phyloP scores from a whole-genome alignment of 2,329 filamentous ascomycete genomes.

The Penicillium nordicum region DNA sequence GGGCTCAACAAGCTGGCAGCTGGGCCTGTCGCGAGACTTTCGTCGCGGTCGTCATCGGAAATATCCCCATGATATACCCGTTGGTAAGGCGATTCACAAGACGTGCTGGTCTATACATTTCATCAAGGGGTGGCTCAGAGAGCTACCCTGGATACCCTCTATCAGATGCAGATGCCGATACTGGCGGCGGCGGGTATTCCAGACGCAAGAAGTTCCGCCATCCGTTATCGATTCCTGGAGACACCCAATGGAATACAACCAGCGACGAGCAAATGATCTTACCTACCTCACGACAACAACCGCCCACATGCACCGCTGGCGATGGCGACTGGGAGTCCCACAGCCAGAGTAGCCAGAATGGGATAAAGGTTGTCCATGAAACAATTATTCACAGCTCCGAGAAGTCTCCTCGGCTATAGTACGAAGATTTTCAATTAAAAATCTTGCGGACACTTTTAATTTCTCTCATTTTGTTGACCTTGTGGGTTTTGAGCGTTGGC shows the following conservation, averaged over 20 bases:
- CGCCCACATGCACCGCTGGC: constrained; percentile 23
- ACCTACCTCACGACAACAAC: constrained; percentile 22
- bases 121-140: constrained; percentile 17
- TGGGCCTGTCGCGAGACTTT: constrained; percentile 48
- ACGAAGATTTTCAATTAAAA: neutral
- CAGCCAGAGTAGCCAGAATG: constrained; percentile 17
- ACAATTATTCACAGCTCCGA: constrained; percentile 29
- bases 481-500: neutral
- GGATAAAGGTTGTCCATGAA: constrained; percentile 33
- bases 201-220: constrained; percentile 31
- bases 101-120: constrained; percentile 27
- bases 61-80: constrained; percentile 45
- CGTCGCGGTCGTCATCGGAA: constrained; percentile 44
- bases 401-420: constrained; percentile 12
- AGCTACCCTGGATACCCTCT: constrained; percentile 26
- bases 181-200: constrained; percentile 6
- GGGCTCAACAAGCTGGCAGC: constrained; percentile 41
- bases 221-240: constrained; percentile 30
- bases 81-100: constrained; percentile 28
- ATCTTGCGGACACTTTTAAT: neutral
- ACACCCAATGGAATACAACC: constrained; percentile 30
- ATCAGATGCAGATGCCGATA: constrained; percentile 22
- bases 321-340: constrained; percentile 21
- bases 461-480: neutral
- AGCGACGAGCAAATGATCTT: constrained; percentile 32